Conservation (phyloP, 352 stramenopile species). For the Salisapilia sapeloensis region DNA sequence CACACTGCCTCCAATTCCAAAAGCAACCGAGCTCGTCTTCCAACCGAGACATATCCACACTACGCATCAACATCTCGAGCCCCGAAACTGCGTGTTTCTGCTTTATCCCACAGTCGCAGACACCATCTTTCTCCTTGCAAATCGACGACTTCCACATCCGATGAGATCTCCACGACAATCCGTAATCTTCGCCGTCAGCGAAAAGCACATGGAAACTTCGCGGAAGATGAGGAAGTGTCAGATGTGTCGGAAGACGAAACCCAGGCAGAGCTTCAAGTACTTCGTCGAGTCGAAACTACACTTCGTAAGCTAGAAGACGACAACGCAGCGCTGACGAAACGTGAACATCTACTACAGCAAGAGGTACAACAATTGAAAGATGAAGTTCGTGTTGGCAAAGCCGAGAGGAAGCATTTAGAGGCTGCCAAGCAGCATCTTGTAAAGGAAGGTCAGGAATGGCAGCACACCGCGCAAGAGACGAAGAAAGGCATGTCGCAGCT, state of each 20-base stretch:
- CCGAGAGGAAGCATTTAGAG: conserved; percentile 40
- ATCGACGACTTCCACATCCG: background rate
- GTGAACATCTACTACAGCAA: conserved; percentile 26
- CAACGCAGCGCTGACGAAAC: conserved; percentile 27
- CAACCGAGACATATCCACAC: too few relatives aligned
- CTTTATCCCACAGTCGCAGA: too few relatives aligned
- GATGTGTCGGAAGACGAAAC: conserved; percentile 6
- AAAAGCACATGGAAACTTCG: conserved; percentile 1
- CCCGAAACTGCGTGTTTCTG: too few relatives aligned
- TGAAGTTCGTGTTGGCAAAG: conserved; percentile 18
- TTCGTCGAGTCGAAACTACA: conserved; percentile 45
- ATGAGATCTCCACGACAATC: conserved; percentile 1
- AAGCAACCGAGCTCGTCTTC: too few relatives aligned
- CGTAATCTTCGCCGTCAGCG: conserved; percentile 2
- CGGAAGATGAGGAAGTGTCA: conserved; percentile 4
- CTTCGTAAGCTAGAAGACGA: conserved; percentile 56
- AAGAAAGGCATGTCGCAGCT: conserved; percentile 24
- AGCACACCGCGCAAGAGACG: conserved; percentile 20
- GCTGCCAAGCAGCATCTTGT: conserved; percentile 16
- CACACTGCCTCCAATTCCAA: too few relatives aligned
- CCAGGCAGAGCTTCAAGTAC: conserved; percentile 32
- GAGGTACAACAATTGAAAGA: conserved; percentile 41
- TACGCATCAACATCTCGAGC: too few relatives aligned
- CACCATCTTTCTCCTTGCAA: conserved; percentile 1
- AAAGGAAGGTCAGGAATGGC: conserved; percentile 39